Percentiles rank a stretch among this genome's conserved stretches.
Evolutionary conservation across 805 yeast genomes (phyloP).

Genomic region (Candida tibetensis): DNA sequence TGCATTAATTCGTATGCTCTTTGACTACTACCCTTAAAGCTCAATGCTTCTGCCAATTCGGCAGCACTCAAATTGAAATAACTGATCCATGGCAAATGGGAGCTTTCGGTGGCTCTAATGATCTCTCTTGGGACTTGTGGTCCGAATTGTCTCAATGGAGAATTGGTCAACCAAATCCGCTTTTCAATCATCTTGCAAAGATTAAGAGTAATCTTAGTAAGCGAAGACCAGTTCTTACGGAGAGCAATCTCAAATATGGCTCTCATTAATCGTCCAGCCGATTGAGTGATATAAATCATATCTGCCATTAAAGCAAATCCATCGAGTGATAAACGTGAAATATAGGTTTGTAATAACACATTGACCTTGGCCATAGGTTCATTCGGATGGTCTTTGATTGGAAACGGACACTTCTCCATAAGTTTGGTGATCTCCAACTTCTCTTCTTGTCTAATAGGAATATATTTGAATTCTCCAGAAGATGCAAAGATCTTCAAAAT

Average conservation of each 20-base stretch:
- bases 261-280: conserved; percentile 83
- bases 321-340: conserved; percentile 70
- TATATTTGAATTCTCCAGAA: conserved; percentile 81
- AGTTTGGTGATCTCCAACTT: conserved; percentile 66
- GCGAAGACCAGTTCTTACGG: conserved; percentile 65
- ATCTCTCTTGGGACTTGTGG: conserved; percentile 66
- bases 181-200: conserved; percentile 77
- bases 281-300: conserved; percentile 89
- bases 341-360: conserved; percentile 78
- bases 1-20: conserved; percentile 55
- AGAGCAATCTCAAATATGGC: conserved; percentile 81
- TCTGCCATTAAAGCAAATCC: conserved; percentile 93
- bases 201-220: conserved; percentile 56
- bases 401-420: conserved; percentile 77
- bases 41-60: conserved; percentile 80
- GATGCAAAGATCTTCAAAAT: conserved; percentile 71
- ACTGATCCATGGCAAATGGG: conserved; percentile 78
- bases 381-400: conserved; percentile 67
- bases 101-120: conserved; percentile 70
- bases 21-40: conserved; percentile 65
- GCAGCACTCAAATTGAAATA: conserved; percentile 68
- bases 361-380: conserved; percentile 79
- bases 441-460: conserved; percentile 88
- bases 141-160: conserved; percentile 83
- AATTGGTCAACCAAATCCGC: conserved; percentile 78